Evolutionary conservation across 2,329 filamentous ascomycete species (phyloP), one percentile per base, ranked within the genome.

Genomic region (Magnaporthiopsis poae): DNA sequence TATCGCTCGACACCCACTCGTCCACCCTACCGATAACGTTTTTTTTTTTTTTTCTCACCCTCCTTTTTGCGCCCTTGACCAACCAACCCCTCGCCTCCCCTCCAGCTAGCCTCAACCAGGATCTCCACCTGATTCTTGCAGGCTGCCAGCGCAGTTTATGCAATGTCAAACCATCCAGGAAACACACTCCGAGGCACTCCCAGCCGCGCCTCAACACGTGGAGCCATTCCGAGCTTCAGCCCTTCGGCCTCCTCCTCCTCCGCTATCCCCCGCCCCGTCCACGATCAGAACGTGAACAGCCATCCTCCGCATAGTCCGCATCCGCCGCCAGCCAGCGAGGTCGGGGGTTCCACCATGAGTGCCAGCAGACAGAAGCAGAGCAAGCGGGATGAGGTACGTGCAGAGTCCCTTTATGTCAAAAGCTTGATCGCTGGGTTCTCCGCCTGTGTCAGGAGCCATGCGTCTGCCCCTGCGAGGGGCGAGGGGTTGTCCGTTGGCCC

Each of bases 291-390:
- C 68, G 80, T 82, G 67, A 75, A 75, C 60, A 79, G 75, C 70
- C 71, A 73, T 68, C 69, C 73, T 18, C 65, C 62, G 46, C 46
- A 56, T 25, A 56, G 46, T 21, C 46, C 46, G 46, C 46, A 56
- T 25, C 65, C 62, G 59, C 79, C 83, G 71, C 80, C 82, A 46
- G 60, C 64, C 70, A 86, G 81, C 79, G 89, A 90, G 72, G 79
- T 76, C 68, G 84, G 78, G 67, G 79, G 76, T 70, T 90, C 91
- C 66, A 88, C 90, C 60, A 86, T 97, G 80, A 97, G 92, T 80
- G 91, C 92, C 72, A 98, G 94, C 79, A 88, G 95, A 75, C 91
- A 95, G 78, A 97, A 97, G 81, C 94, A 97, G 84, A 90, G 89
- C 72, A 98, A 98, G 82, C 89, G 93, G 79, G 95, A 99, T 88